A percentile compares a stretch with the other conserved stretches of the same genome.
phyloP scores from a whole-genome alignment of 805 yeast species.

The Myxozyma vanderwaltii region DNA sequence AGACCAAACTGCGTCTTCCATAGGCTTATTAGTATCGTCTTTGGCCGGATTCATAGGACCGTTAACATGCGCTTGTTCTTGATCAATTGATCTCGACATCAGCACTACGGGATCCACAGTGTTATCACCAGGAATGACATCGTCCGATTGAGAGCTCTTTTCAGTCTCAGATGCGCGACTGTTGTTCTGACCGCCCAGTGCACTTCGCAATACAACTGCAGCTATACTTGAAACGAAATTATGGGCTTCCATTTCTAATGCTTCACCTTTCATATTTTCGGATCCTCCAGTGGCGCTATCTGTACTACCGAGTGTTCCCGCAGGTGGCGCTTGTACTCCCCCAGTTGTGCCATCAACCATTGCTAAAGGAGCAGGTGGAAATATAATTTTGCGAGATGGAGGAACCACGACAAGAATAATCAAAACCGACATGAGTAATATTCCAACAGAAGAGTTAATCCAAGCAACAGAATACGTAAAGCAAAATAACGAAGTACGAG shows the following conservation, averaged over 20 bases:
- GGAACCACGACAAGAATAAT: conserved; percentile 8
- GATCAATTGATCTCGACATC: conserved; percentile 6
- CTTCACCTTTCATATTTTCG: conserved; percentile 18
- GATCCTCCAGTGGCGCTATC: conserved; percentile 16
- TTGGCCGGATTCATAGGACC: background rate
- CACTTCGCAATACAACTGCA: conserved; percentile 13
- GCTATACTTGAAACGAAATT: conserved; percentile 15
- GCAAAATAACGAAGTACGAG: conserved; percentile 17
- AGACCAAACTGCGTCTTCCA: conserved; percentile 20
- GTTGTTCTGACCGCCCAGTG: conserved; percentile 11
- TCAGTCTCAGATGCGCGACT: background rate
- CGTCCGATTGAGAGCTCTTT: background rate
- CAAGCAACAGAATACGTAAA: conserved; percentile 10
- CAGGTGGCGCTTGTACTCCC: conserved; percentile 2
- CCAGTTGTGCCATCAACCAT: conserved; percentile 4
- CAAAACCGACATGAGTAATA: background rate
- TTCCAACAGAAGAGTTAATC: background rate
- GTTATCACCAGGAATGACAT: background rate
- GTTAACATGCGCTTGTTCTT: background rate
- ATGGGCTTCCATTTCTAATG: conserved; percentile 20
- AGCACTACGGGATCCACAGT: conserved; percentile 1
- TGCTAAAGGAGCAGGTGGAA: conserved; percentile 18
- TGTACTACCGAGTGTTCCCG: conserved; percentile 6
- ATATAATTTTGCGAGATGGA: background rate
- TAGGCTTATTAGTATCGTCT: conserved; percentile 9